Evolutionary conservation across 306 rosid genomes (phyloP).

Genomic region (Mimosa pudica): DNA sequence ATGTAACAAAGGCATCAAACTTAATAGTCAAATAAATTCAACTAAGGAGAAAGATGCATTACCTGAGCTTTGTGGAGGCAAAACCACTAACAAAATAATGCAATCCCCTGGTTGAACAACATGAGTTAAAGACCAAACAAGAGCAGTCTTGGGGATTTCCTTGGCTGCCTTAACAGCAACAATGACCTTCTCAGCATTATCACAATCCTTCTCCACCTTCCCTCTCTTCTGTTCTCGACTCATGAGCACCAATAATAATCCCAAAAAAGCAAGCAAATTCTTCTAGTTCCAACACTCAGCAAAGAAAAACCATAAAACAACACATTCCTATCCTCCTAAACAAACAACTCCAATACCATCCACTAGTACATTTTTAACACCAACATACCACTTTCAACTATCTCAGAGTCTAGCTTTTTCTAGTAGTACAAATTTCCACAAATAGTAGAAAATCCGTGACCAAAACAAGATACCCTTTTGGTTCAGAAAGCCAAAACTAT

Average conservation of each 20-base stretch:
- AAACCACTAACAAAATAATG: slow-evolving; percentile 90
- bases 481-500: slow-evolving; percentile 52
- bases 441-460: slow-evolving; percentile 35
- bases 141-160: slow-evolving; percentile 91
- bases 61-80: slow-evolving; percentile 88
- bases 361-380: slow-evolving; percentile 32
- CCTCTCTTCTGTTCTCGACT: slow-evolving; percentile 79
- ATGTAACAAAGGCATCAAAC: slow-evolving; percentile 10
- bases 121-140: slow-evolving; percentile 97
- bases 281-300: slow-evolving; percentile 35
- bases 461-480: slow-evolving; percentile 35
- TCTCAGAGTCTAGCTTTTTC: slow-evolving; percentile 27
- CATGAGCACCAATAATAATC: slow-evolving; percentile 49
- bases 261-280: neutral
- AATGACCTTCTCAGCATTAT: slow-evolving; percentile 82
- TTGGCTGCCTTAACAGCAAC: slow-evolving; percentile 95
- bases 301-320: slow-evolving; percentile 45
- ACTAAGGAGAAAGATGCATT: slow-evolving; percentile 24
- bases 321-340: slow-evolving; percentile 27
- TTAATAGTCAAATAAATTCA: neutral
- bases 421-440: slow-evolving; percentile 32
- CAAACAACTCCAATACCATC: slow-evolving; percentile 35
- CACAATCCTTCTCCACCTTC: slow-evolving; percentile 75
- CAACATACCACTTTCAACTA: slow-evolving; percentile 31
- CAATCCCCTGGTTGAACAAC: slow-evolving; percentile 98